Evolutionary conservation across 2,329 filamentous ascomycete genomes (phyloP), one percentile per base, ranked within the genome.

Genomic region (Phyllosticta ampelicida): DNA sequence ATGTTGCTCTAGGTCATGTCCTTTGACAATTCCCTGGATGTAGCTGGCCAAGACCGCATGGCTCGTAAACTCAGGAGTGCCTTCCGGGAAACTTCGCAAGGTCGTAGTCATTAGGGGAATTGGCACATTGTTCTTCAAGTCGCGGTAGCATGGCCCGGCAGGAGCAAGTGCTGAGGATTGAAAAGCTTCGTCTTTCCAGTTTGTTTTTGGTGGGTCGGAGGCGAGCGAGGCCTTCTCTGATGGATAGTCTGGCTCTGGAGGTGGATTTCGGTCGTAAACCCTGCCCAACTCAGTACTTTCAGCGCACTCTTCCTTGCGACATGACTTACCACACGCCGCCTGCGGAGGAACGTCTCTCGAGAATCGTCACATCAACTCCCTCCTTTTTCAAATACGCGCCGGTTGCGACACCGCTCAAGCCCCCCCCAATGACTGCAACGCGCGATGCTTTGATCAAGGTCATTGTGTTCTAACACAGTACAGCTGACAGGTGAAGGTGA

Each of bases 1-100:
- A 9, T 75, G 65, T 0, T 73, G 67, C 2, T 81, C 68, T 0
- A 86, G 78, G 0, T 77, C 78, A 1, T 78, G 75, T 1, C 74
- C 69, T 0, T 62, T 62, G 0, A 84, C 78, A 0, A 84, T 79
- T n/a, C 78, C 75, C 60, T 84, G 79, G 4, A 88, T 78, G 63
- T 88, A 88, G 1, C 78, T 71, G 30, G 78, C 78, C 9, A 87
- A 70, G 0, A 79, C 74, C 16, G 70, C 65, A 60, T 87, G 85
- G 1, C 72, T 77, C 4, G 85, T 80, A 60, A 81, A 81, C 16
- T 83, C 80, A 2, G 78, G 77, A 0, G 83, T 86, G 0, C 79
- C 80, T 5, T 77, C 68, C 0, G 83, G 82, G 79, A 85, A 89
- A 5, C 66, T 61, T 55, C 76, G 75, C 51, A 80, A 67, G 19